Conservation (phyloP, 108 stramenopile genomes). For the Nitzschia palea region DNA sequence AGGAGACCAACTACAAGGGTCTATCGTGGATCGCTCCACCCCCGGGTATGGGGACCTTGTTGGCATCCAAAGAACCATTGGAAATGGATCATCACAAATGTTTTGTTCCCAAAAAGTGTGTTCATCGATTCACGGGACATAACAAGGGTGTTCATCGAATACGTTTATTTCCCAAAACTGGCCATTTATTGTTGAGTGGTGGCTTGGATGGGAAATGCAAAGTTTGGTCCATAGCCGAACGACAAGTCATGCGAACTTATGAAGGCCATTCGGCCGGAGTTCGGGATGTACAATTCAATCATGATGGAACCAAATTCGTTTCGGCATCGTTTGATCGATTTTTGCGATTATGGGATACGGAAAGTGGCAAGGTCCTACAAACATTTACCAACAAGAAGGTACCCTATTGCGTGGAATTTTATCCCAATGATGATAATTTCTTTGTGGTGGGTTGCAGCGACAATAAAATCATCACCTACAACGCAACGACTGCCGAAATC, state of each 20-base stretch:
- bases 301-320: slow-evolving; percentile 86
- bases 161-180: slow-evolving; percentile 94
- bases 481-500: slow-evolving; percentile 86
- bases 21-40: slow-evolving; percentile 92
- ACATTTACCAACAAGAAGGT: slow-evolving; percentile 94
- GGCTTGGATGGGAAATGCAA: slow-evolving; percentile 95
- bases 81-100: slow-evolving; percentile 85
- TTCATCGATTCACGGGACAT: slow-evolving; percentile 89
- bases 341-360: slow-evolving; percentile 95
- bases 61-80: slow-evolving; percentile 23
- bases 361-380: slow-evolving; percentile 86
- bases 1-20: slow-evolving; percentile 93
- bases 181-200: slow-evolving; percentile 95
- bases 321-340: slow-evolving; percentile 93
- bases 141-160: slow-evolving; percentile 96
- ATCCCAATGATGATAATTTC: slow-evolving; percentile 93
- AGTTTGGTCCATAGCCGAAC: slow-evolving; percentile 80
- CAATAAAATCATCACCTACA: slow-evolving; percentile 93
- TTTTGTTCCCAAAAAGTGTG: slow-evolving; percentile 95
- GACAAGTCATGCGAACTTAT: slow-evolving; percentile 89
- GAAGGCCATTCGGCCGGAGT: slow-evolving; percentile 93
- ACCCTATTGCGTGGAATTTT: slow-evolving; percentile 92
- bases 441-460: slow-evolving; percentile 97
- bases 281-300: slow-evolving; percentile 91
- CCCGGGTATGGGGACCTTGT: slow-evolving; percentile 55